A percentile compares a stretch with the other conserved stretches of the same genome.
Conservation (phyloP, 768 basidiomycete genomes). For the Tylopilus vinaceipallidus region DNA sequence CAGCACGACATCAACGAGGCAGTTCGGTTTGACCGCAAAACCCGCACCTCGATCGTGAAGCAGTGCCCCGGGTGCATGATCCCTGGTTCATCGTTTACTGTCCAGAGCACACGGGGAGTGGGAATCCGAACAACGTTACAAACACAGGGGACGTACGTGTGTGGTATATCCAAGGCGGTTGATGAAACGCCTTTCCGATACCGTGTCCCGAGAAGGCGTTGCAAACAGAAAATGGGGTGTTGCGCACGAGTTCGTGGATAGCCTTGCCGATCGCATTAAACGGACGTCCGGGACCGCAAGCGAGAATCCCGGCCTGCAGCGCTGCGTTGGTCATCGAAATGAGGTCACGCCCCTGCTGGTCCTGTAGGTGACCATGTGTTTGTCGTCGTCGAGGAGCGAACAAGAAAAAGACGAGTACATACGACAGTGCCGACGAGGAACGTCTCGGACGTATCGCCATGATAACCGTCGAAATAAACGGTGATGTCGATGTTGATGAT, state of each 20-base stretch:
- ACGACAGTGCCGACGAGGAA: conserved; percentile 83
- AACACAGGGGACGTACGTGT: conserved; percentile 44
- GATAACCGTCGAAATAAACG: conserved; percentile 77
- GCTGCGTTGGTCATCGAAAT: conserved; percentile 62
- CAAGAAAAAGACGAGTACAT: conserved; percentile 15
- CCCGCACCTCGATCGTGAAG: conserved; percentile 84
- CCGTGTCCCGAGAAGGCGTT: conserved; percentile 82
- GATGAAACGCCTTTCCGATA: conserved; percentile 79
- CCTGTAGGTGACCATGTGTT: conserved; percentile 41
- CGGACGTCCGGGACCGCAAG: conserved; percentile 69
- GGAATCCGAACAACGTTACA: neutral
- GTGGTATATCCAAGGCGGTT: conserved; percentile 81
- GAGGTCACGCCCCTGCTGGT: conserved; percentile 64
- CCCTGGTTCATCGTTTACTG: conserved; percentile 82
- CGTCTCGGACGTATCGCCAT: conserved; percentile 86
- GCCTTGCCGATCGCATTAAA: conserved; percentile 71
- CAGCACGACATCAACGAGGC: neutral
- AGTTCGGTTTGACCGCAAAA: neutral
- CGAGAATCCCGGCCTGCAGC: conserved; percentile 64
- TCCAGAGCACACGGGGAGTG: neutral
- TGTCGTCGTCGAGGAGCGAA: neutral
- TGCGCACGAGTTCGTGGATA: conserved; percentile 52
- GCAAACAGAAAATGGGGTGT: conserved; percentile 54
- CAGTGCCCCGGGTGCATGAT: conserved; percentile 83
- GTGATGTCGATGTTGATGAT: conserved; percentile 90